Evolutionary conservation across 2,329 filamentous ascomycete species (phyloP).

Genomic region (Penicillium brasilianum): DNA sequence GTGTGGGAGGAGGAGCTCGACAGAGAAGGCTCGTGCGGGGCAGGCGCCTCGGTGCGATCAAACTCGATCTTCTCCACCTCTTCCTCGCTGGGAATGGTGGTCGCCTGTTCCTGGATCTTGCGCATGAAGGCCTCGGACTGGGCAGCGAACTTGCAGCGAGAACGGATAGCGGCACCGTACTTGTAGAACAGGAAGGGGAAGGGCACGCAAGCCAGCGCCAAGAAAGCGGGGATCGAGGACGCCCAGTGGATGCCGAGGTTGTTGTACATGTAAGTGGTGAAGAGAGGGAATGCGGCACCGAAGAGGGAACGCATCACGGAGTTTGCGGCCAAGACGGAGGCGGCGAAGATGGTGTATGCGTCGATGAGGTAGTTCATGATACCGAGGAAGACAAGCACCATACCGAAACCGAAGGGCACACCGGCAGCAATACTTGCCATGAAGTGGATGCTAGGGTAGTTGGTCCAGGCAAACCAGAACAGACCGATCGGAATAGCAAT

Average conservation of each 20-base stretch:
- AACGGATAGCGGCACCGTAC: conserved; percentile 31
- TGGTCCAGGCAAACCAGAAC: conserved; percentile 43
- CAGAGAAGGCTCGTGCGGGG: conserved; percentile 27
- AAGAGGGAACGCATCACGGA: conserved; percentile 34
- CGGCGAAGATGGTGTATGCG: conserved; percentile 35
- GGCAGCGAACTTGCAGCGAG: conserved; percentile 34
- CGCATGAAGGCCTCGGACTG: conserved; percentile 45
- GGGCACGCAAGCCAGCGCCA: conserved; percentile 33
- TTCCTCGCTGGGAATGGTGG: conserved; percentile 9
- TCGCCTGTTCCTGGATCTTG: conserved; percentile 38
- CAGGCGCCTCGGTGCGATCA: conserved; percentile 43
- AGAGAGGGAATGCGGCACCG: conserved; percentile 36
- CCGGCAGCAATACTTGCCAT: conserved; percentile 33
- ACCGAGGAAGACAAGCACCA: conserved; percentile 33
- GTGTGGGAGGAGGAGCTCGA: conserved; percentile 34
- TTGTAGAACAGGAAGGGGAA: conserved; percentile 38
- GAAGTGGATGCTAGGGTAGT: conserved; percentile 33
- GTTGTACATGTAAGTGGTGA: conserved; percentile 35
- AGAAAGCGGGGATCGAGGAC: conserved; percentile 32
- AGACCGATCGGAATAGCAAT: conserved; percentile 35
- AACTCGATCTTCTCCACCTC: conserved; percentile 30
- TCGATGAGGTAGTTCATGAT: conserved; percentile 38
- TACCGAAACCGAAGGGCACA: conserved; percentile 35
- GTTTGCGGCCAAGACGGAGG: conserved; percentile 34
- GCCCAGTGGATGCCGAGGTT: conserved; percentile 36